These are phyloP conservation scores for Dimocarpus longan DNA, from an alignment of 345 rosid genomes.

Conservation along the genomic window DNA sequence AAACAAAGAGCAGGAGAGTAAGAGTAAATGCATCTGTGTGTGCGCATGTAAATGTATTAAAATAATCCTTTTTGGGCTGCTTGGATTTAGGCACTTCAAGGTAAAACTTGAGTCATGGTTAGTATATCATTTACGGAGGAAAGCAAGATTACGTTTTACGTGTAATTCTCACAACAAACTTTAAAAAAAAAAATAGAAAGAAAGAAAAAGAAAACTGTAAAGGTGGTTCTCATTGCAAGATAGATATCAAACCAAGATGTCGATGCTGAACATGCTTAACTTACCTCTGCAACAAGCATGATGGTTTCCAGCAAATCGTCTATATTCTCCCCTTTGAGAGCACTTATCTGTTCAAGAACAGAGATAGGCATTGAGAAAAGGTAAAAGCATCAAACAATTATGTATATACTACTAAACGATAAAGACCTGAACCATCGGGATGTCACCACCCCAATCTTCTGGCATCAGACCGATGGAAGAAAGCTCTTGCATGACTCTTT, in stretches of 20 bases:
- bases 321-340: conserved; percentile 83
- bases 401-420: conserved; percentile 21
- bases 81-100: not conserved
- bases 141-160: not conserved
- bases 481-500: conserved; percentile 97
- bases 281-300: conserved; percentile 99
- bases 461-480: conserved; percentile 96
- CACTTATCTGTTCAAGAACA: conserved; percentile 79
- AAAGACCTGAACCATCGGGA: conserved; percentile 93
- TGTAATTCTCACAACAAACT: not conserved
- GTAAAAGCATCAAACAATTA: conserved; percentile 26
- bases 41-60: not conserved
- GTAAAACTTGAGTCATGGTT: not conserved
- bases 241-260: conserved; percentile 13
- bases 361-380: conserved; percentile 30
- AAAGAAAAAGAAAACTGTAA: conserved; percentile 5
- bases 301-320: conserved; percentile 91
- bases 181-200: not conserved
- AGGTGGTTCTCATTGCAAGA: not conserved
- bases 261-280: conserved; percentile 23
- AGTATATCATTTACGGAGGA: not conserved
- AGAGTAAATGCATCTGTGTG: not conserved
- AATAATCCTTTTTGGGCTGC: not conserved
- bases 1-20: not conserved
- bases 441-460: conserved; percentile 98